A percentile compares a stretch with the other conserved stretches of the same genome.
These are phyloP conservation scores for Fusarium keratoplasticum DNA, from an alignment of 2,329 filamentous ascomycete species.

Conservation along the genomic window DNA sequence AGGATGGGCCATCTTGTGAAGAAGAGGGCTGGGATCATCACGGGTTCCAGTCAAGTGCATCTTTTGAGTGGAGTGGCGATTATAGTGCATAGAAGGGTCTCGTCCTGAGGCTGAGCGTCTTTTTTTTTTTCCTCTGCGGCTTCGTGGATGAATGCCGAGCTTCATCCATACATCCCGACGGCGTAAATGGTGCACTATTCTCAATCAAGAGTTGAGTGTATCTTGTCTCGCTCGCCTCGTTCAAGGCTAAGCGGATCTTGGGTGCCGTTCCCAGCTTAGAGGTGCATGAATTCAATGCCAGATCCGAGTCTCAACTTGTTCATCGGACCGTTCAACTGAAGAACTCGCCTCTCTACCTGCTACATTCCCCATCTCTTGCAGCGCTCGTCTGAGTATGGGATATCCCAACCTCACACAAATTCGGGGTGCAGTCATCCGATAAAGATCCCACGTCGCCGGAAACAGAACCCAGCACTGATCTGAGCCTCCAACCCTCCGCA, in stretches of 20 bases:
- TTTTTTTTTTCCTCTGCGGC: neutral
- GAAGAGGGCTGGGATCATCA: conserved; percentile 19
- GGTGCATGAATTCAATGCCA: neutral
- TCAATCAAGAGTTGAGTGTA: neutral
- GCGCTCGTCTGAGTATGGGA: neutral
- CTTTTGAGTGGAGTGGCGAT: conserved; percentile 17
- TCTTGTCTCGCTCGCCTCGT: neutral
- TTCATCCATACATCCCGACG: conserved; percentile 3
- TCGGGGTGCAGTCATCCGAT: neutral
- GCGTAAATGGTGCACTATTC: neutral
- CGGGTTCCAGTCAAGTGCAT: conserved; percentile 7
- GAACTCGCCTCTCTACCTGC: neutral
- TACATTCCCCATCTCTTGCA: neutral
- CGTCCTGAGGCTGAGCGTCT: neutral
- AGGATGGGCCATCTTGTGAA: conserved; percentile 15
- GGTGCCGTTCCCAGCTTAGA: neutral
- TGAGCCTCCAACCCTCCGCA: neutral
- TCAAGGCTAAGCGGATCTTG: neutral
- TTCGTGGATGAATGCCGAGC: conserved; percentile 18
- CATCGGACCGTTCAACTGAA: neutral
- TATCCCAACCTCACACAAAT: neutral
- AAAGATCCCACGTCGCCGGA: neutral
- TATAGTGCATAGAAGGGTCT: conserved; percentile 16
- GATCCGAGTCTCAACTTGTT: neutral
- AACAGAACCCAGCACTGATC: neutral